A percentile compares a stretch with the other conserved stretches of the same genome.
phyloP scores from a whole-genome alignment of 257 asterid genomes.

The Przewalskia tangutica region DNA sequence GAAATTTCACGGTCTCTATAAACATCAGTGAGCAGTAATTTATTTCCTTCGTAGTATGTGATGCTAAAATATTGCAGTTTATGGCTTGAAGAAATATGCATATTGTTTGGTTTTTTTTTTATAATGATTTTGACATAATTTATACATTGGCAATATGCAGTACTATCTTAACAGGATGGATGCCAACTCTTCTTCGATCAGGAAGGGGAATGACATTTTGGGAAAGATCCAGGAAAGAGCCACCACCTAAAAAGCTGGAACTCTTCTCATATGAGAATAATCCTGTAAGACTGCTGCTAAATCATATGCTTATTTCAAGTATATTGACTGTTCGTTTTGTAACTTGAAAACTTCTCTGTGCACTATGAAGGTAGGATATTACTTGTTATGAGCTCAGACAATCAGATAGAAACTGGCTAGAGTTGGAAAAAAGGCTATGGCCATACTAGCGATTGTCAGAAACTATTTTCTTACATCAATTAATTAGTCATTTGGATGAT shows the following conservation, averaged over 20 bases:
- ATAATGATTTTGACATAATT: neutral
- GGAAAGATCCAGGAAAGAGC: conserved; percentile 44
- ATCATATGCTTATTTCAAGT: neutral
- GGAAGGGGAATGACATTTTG: conserved; percentile 86
- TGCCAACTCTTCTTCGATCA: conserved; percentile 81
- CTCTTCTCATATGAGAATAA: conserved; percentile 71
- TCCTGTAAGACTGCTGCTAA: conserved; percentile 33
- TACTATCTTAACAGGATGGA: conserved; percentile 72
- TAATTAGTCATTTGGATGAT: neutral
- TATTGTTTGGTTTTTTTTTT: neutral
- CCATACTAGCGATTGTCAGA: neutral
- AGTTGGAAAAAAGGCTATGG: neutral
- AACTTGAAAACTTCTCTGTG: neutral
- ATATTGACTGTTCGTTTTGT: neutral
- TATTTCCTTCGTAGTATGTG: neutral
- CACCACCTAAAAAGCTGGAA: conserved; percentile 49
- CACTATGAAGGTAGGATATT: neutral
- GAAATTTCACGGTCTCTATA: neutral
- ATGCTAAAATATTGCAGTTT: neutral
- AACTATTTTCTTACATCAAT: neutral
- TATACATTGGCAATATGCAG: conserved; percentile 27
- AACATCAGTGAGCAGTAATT: neutral
- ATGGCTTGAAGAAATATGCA: neutral
- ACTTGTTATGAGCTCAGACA: neutral
- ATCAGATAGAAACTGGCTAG: neutral